Percentiles rank a stretch among this genome's conserved stretches.
phyloP scores from a whole-genome alignment of 495 filamentous ascomycete species.

The Cercophora scortea region DNA sequence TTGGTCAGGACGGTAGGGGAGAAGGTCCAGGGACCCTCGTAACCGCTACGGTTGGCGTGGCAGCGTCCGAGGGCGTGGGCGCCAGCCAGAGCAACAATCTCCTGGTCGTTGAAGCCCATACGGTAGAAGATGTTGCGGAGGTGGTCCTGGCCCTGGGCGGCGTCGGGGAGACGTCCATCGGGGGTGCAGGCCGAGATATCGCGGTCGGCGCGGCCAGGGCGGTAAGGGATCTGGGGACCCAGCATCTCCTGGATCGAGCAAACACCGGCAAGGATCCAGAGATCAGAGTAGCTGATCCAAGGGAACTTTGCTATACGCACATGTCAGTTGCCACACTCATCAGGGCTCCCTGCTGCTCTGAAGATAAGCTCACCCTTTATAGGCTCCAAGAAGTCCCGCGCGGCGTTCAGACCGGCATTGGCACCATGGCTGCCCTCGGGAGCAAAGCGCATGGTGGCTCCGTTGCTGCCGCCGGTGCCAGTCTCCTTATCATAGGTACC shows the following conservation, averaged over 20 bases:
- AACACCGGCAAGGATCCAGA: conserved; percentile 89
- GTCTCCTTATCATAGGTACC: conserved; percentile 88
- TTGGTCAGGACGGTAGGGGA: conserved; percentile 90
- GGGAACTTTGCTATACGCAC: conserved; percentile 60
- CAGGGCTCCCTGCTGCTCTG: too few relatives aligned
- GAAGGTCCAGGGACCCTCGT: conserved; percentile 92
- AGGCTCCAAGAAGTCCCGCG: conserved; percentile 87
- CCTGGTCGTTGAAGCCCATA: conserved; percentile 97
- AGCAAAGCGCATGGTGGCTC: conserved; percentile 94
- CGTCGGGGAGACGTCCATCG: conserved; percentile 93
- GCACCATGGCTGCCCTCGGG: conserved; percentile 90
- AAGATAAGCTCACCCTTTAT: conserved; percentile 55
- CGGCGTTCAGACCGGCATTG: conserved; percentile 82
- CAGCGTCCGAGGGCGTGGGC: conserved; percentile 91
- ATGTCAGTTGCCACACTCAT: too few relatives aligned
- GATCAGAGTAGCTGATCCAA: conserved; percentile 93
- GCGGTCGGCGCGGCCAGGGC: conserved; percentile 77
- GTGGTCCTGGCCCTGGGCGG: conserved; percentile 68
- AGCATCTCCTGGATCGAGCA: conserved; percentile 91
- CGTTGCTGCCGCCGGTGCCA: conserved; percentile 87
- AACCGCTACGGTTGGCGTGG: conserved; percentile 84
- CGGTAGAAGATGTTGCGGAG: conserved; percentile 89
- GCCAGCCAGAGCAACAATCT: conserved; percentile 86
- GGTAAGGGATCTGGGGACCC: conserved; percentile 80
- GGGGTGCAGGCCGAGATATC: conserved; percentile 85